phyloP scores from a whole-genome alignment of 2,329 filamentous ascomycete species.

The Alternaria alternata region DNA sequence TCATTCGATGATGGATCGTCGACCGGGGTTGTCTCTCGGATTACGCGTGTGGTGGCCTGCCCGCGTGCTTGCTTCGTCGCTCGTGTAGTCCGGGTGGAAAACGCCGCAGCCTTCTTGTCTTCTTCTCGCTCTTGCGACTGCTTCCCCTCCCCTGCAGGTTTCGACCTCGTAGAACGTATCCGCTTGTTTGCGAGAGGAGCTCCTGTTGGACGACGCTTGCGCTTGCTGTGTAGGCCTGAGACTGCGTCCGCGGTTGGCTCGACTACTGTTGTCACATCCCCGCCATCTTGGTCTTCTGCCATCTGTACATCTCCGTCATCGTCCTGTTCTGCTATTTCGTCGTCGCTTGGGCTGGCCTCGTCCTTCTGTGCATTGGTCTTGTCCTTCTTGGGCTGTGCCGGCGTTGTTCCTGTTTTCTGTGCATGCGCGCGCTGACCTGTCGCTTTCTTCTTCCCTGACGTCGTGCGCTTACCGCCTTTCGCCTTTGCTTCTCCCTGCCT shows the following conservation, averaged over 20 bases:
- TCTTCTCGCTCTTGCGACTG: not conserved
- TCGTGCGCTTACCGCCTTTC: not conserved
- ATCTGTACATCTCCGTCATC: not conserved
- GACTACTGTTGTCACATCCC: not conserved
- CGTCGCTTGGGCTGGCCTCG: not conserved
- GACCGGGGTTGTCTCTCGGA: not conserved
- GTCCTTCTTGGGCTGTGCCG: not conserved
- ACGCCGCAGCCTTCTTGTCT: not conserved
- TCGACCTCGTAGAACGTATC: not conserved
- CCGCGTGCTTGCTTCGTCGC: not conserved
- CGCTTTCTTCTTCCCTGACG: not conserved
- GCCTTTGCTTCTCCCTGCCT: not conserved
- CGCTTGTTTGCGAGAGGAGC: not conserved
- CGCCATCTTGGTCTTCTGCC: not conserved
- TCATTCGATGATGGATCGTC: too few species aligned
- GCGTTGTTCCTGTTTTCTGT: not conserved
- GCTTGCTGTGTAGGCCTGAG: not conserved
- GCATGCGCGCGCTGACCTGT: not conserved
- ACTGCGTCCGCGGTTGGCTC: not conserved
- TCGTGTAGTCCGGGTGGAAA: not conserved
- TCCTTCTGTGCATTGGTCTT: not conserved
- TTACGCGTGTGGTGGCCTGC: rapidly evolving
- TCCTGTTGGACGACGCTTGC: not conserved
- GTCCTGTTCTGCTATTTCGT: not conserved
- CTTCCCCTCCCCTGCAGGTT: not conserved